Percentiles rank a stretch among this genome's conserved stretches.
These are phyloP conservation scores for Abelmoschus esculentus DNA, from an alignment of 345 rosid genomes.

Conservation along the genomic window DNA sequence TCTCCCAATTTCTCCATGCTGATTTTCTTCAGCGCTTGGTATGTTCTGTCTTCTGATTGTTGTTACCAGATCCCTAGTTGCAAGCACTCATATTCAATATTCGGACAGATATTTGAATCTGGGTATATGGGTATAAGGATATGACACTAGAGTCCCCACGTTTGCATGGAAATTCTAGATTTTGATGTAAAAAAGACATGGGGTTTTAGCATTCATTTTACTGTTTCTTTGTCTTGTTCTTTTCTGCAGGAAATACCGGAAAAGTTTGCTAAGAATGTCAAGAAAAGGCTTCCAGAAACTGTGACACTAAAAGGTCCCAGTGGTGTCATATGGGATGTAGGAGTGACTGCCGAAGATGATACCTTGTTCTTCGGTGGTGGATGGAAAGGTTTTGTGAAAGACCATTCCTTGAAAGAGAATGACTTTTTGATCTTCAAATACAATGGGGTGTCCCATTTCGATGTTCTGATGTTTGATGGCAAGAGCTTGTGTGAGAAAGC, in stretches of 20 bases:
- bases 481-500: slow-evolving; percentile 63
- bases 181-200: background rate
- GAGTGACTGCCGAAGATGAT: slow-evolving; percentile 30
- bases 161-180: background rate
- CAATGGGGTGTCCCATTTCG: slow-evolving; percentile 56
- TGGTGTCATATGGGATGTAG: slow-evolving; percentile 47
- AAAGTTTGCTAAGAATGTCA: slow-evolving; percentile 41
- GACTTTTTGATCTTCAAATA: slow-evolving; percentile 67
- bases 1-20: slow-evolving; percentile 48
- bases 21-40: slow-evolving; percentile 53
- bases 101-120: background rate
- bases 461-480: slow-evolving; percentile 55
- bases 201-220: background rate
- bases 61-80: background rate
- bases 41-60: slow-evolving; percentile 11
- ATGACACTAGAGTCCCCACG: background rate
- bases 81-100: background rate
- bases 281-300: slow-evolving; percentile 40
- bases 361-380: slow-evolving; percentile 41
- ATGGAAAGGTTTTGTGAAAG: slow-evolving; percentile 56
- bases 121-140: background rate
- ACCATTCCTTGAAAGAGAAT: slow-evolving; percentile 43
- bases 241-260: slow-evolving; percentile 54
- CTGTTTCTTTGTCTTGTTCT: slow-evolving; percentile 5
- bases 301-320: slow-evolving; percentile 68